Base-by-base conservation (phyloP, 495 filamentous ascomycete species). In the Coniosporium apollinis region DNA sequence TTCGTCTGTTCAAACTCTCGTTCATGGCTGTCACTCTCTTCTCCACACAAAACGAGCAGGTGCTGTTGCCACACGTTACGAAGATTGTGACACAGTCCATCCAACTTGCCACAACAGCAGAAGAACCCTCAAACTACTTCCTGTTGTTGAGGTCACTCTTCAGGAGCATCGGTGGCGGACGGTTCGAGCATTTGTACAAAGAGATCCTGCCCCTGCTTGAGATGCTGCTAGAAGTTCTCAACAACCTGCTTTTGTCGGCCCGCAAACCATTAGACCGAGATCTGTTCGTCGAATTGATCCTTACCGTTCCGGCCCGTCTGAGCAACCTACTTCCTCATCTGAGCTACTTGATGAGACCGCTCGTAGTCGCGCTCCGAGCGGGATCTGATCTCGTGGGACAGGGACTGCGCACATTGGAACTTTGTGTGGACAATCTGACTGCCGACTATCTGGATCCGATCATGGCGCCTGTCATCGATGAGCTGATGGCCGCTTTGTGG, bases 11-110 rank as follows among this genome's bases (percentile, higher is more conserved):
- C 66, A 99, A 99, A 59, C 65, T 99, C 29, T 92, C 85, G 3
- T 99, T 99, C 61, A 99, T 99, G 91, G 91, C 91, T 0, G 91
- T 99, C 19, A 96, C 91, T 0, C 59, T 99, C 7, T 99, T 99
- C 52, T 85, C 83, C 0, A 65, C 69, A 7, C 85, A 94, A 52
- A 99, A 99, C 48, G 91, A 99, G 52, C 79, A 82, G 49, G 86
- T 99, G 2, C 63, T 99, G 11, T 67, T 94, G 28, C 91, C 91
- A 0, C 91, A 96, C 55, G 89, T 99, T 29, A 78, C 84, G 26
- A 86, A 89, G 51, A 91, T 99, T 42, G 79, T 99, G 37, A 92
- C 86, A 19, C 81, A 91, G 52, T 94, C 86, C 9, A 93, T 96
- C 39, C 80, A 94, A 57, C 65, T 96, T 20, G 94, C 87, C 8